Conservation (phyloP, 345 rosid species). For the Camelina sativa region DNA sequence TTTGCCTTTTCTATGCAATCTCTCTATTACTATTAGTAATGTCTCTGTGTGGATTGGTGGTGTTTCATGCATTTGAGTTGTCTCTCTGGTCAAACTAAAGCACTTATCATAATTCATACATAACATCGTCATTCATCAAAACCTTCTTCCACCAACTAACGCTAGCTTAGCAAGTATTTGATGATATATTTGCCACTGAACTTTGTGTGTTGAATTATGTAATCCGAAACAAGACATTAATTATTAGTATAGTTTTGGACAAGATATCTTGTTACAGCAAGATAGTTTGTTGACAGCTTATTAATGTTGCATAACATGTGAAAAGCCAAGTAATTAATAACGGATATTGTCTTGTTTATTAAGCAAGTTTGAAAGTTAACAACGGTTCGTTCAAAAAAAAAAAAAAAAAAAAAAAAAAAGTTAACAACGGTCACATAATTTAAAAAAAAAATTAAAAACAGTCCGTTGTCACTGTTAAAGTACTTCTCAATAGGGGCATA, state of each 20-base stretch:
- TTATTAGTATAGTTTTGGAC: not conserved
- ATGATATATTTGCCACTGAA: no score
- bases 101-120: no score
- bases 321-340: not conserved
- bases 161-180: no score
- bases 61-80: constrained; percentile 30
- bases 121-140: not conserved
- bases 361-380: constrained; percentile 39
- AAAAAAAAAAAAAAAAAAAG: no score
- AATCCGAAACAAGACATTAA: not conserved
- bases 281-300: constrained; percentile 12
- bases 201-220: not conserved
- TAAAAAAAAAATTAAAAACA: not conserved
- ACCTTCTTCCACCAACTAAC: not conserved
- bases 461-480: constrained; percentile 21
- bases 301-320: not conserved
- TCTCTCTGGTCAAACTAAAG: not conserved
- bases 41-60: not conserved
- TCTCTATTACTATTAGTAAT: not conserved
- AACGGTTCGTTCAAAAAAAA: no score
- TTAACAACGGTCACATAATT: constrained; percentile 41
- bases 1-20: not conserved
- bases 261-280: not conserved
- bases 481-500: constrained; percentile 11
- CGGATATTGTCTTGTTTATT: not conserved